Evolutionary conservation across 345 rosid species (phyloP).

Genomic region (Gossypium herbaceum): DNA sequence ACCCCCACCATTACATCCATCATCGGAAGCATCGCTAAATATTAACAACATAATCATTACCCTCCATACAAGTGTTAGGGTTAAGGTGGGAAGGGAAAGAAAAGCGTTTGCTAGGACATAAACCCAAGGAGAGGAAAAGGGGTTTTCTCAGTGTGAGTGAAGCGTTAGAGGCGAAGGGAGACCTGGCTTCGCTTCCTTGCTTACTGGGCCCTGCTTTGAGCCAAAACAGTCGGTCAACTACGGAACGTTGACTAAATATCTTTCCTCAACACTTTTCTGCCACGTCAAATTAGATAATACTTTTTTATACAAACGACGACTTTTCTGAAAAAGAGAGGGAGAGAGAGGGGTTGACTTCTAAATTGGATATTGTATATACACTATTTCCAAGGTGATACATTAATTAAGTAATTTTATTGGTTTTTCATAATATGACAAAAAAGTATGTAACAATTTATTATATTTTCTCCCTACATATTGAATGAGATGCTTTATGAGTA

Average conservation of each 20-base stretch:
- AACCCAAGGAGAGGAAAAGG: neutral
- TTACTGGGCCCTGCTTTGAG: neutral
- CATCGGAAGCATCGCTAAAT: no score
- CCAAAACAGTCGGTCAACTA: neutral
- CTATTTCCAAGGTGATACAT: no score
- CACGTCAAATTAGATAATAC: neutral
- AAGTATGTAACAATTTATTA: no score
- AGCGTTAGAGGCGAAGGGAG: neutral
- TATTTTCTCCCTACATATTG: no score
- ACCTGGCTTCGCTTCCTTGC: neutral
- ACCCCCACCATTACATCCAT: no score
- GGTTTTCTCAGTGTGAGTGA: neutral
- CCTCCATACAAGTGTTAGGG: no score
- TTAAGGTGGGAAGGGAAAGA: neutral
- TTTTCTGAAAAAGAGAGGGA: no score
- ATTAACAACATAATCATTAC: no score
- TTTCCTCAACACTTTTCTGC: neutral
- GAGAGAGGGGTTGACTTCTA: neutral
- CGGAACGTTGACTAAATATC: neutral
- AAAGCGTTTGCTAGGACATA: neutral
- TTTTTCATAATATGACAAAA: no score
- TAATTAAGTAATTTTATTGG: no score
- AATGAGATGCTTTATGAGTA: no score
- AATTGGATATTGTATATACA: neutral
- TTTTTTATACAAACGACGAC: no score